Evolutionary conservation across 169 alveolate species (phyloP), one percentile per base, ranked within the genome.

Genomic region (Plasmodium yoelii): DNA sequence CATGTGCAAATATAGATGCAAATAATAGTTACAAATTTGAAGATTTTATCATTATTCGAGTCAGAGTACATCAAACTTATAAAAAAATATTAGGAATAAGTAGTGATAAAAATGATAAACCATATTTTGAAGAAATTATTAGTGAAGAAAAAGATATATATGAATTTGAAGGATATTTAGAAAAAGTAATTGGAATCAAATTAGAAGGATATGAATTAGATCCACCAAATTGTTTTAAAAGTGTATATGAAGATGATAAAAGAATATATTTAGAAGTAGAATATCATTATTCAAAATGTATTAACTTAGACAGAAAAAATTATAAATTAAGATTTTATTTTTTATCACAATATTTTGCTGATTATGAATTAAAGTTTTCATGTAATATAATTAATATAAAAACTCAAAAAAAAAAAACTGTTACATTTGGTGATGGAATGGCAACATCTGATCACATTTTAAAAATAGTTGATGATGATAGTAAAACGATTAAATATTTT

Each of bases 211-310:
- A 73, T 7, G 74, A 63, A 24, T 55, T 75, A 75, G 88, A 75
- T 75, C 88, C 88, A 6, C 57, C 28, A 13, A 61, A 44, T 28
- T 75, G 88, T 28, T 75, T 75, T 57, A 75, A 61, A 49, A 39
- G 22, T 9, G 88, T 75, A 22, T 63, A 56, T 44, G 69, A 49
- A 26, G 75, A 51, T 5, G 57, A 75, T 5, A 75, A n/a, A 19
- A 46, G 44, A 63, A 15, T 75, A 22, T 49, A 39, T 28, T 46
- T 75, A 15, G 75, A 75, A 61, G 39, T 75, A 6, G 73, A 47
- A 2, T 75, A 22, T 19, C 68, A 13, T 5, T 63, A 24, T 63
- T 15, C 53, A 26, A 75, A 68, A 26, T 75, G 88, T 42, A 15
- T 75, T 46, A 75, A 63, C 13, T 15, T 75, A 19, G 88, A 75